phyloP scores from a whole-genome alignment of 768 basidiomycete species.

The Russula brevipes region DNA sequence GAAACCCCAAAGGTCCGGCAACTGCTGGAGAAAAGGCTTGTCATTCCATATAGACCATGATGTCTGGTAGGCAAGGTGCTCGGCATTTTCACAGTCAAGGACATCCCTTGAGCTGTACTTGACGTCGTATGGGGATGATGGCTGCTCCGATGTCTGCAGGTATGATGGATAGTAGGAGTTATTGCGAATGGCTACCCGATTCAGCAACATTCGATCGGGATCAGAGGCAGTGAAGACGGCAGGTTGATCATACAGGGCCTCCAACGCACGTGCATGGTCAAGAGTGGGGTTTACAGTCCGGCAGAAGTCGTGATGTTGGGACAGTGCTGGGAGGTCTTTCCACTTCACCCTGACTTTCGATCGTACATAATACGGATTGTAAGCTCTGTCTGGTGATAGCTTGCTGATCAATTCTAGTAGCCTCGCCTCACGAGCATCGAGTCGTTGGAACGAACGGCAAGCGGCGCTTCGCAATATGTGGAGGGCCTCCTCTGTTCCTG shows the following conservation, averaged over 20 bases:
- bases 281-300: not conserved
- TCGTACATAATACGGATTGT: constrained; percentile 4
- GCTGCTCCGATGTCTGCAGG: not conserved
- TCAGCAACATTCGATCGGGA: not conserved
- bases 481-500: constrained; percentile 43
- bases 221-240: not conserved
- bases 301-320: constrained; percentile 11
- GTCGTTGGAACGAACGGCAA: constrained; percentile 38
- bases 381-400: constrained; percentile 7
- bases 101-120: constrained; percentile 8
- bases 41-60: constrained; percentile 6
- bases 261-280: constrained; percentile 1
- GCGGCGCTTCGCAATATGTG: constrained; percentile 36
- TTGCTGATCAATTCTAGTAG: constrained; percentile 3
- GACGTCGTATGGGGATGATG: not conserved
- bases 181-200: constrained; percentile 5
- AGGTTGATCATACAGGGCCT: constrained; percentile 3
- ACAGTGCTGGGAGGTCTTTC: constrained; percentile 8
- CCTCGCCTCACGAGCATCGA: constrained; percentile 16
- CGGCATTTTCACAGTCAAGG: not conserved
- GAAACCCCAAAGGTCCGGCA: not conserved
- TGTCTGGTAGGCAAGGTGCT: not conserved
- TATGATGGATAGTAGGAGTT: constrained; percentile 6
- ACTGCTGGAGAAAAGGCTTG: not conserved
- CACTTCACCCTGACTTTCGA: constrained; percentile 7